These are phyloP conservation scores for Lophiotrema nucula DNA, from an alignment of 495 filamentous ascomycete species.

Conservation along the genomic window DNA sequence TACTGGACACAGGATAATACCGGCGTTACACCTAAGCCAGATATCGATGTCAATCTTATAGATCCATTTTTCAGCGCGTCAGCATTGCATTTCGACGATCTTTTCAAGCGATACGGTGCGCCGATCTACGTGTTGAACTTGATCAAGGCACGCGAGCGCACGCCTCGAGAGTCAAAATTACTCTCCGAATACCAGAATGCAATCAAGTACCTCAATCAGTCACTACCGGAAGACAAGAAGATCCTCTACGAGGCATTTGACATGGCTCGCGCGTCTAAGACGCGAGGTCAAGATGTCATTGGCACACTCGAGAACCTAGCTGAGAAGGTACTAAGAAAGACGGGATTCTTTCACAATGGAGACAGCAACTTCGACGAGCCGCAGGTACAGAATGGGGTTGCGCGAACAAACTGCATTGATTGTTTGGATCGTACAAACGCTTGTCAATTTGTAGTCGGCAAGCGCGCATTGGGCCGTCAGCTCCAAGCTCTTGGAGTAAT, in stretches of 20 bases:
- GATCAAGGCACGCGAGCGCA: slow-evolving; percentile 85
- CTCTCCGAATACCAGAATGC: slow-evolving; percentile 84
- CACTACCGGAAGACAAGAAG: slow-evolving; percentile 76
- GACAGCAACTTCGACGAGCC: slow-evolving; percentile 60
- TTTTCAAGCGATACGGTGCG: slow-evolving; percentile 90
- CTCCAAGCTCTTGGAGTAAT: slow-evolving; percentile 90
- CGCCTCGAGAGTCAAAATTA: slow-evolving; percentile 88
- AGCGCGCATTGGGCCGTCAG: slow-evolving; percentile 87
- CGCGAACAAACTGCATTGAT: slow-evolving; percentile 95
- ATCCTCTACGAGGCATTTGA: slow-evolving; percentile 95
- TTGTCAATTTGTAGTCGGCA: slow-evolving; percentile 97
- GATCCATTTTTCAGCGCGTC: slow-evolving; percentile 97
- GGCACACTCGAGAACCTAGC: slow-evolving; percentile 84
- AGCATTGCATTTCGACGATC: slow-evolving; percentile 92
- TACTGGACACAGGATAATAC: slow-evolving; percentile 98
- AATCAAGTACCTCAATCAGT: slow-evolving; percentile 91
- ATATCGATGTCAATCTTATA: slow-evolving; percentile 87
- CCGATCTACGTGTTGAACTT: slow-evolving; percentile 92
- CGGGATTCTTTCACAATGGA: slow-evolving; percentile 94
- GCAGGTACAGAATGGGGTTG: slow-evolving; percentile 85
- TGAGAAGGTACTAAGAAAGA: slow-evolving; percentile 77
- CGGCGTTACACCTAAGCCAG: slow-evolving; percentile 91
- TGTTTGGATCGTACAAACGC: slow-evolving; percentile 96
- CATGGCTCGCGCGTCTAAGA: slow-evolving; percentile 94
- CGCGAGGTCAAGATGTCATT: slow-evolving; percentile 93